Base-by-base conservation (phyloP, 2,329 filamentous ascomycete genomes). In the Apiospora phragmitis region DNA sequence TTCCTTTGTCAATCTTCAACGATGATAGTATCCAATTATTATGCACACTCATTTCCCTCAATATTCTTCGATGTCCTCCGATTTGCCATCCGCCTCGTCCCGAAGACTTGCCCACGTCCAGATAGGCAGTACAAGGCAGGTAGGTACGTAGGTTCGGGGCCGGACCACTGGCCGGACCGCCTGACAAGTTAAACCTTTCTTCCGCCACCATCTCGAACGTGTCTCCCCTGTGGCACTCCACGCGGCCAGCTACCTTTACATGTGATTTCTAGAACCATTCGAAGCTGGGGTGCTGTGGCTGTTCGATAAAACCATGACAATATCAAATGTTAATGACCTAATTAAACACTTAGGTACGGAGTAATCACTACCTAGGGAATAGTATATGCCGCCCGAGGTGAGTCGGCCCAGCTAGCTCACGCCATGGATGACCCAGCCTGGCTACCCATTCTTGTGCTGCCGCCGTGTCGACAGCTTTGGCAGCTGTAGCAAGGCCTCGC, bases 401-500 rank as follows among this genome's bases (percentile, higher is more conserved):
- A 59, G 16, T 21, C 29, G 51, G 8, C 14, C 16, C 51, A 62
- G 18, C 55, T 62, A 35, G 55, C 55, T 38, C 32, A 62, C 55
- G 55, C 55, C 55, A 62, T 11, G 1, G 21, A 38, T 14, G 55
- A 62, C 18, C 55, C 55, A 14, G 55, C 55, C 9, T 62, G 55
- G 18, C 55, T 62, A 6, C 55, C 55, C 21, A 62, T 35, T n/a
- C 18, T 62, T 3, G 55, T 62, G 6, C 55, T 62, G 8, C 55
- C 55, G 11, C 55, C 55, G 6, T 62, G 21, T 38, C 55, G 55
- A 3, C 55, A 62, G 32, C 55, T 62, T 62, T 29, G 55, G 18
- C 55, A 62, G 55, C 55, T 62, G 55, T 62, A 62, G 9, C 55
- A 62, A n/a, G 55, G 55, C 3, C 32, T 62, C 55, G 55, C 55